Percentiles rank a stretch among this genome's conserved stretches.
Conservation (phyloP, 2,329 filamentous ascomycete species). For the Sarocladium brachiariae region DNA sequence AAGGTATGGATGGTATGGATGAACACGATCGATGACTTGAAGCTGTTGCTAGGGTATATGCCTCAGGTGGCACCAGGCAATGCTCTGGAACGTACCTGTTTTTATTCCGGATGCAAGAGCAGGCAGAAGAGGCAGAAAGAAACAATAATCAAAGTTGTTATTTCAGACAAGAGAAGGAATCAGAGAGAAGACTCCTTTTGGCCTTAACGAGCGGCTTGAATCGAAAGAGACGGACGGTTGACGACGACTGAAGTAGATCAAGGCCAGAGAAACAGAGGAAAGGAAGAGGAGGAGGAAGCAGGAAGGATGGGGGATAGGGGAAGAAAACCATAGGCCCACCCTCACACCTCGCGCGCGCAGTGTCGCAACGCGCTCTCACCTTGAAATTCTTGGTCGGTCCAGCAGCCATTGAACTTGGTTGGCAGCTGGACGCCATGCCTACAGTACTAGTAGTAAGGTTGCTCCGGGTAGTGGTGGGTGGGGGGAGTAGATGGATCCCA, state of each 20-base stretch:
- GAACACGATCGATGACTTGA: not conserved
- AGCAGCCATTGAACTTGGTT: not conserved
- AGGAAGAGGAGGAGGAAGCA: conserved; percentile 14
- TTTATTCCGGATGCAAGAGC: not conserved
- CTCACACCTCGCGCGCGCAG: not conserved
- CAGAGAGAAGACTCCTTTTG: conserved; percentile 5
- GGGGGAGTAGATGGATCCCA: not conserved
- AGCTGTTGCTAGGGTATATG: not conserved
- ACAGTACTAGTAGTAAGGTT: not conserved
- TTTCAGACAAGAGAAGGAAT: conserved; percentile 8
- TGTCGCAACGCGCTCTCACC: not conserved
- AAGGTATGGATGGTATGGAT: not conserved
- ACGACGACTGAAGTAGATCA: conserved; percentile 10
- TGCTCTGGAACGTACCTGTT: conserved; percentile 10
- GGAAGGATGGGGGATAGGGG: conserved; percentile 16
- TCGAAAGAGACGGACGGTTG: conserved; percentile 9
- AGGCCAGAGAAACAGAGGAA: conserved; percentile 18
- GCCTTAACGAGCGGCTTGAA: conserved; percentile 16
- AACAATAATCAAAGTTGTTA: conserved; percentile 9
- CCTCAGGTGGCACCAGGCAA: not conserved
- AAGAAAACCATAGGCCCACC: conserved; percentile 2
- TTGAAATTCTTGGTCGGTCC: not conserved
- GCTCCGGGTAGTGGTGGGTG: not conserved
- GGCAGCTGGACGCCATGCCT: not conserved
- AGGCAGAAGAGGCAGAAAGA: conserved; percentile 4